A percentile compares a stretch with the other conserved stretches of the same genome.
phyloP scores from a whole-genome alignment of 2,329 filamentous ascomycete genomes.

The Pestalotiopsis sp. region DNA sequence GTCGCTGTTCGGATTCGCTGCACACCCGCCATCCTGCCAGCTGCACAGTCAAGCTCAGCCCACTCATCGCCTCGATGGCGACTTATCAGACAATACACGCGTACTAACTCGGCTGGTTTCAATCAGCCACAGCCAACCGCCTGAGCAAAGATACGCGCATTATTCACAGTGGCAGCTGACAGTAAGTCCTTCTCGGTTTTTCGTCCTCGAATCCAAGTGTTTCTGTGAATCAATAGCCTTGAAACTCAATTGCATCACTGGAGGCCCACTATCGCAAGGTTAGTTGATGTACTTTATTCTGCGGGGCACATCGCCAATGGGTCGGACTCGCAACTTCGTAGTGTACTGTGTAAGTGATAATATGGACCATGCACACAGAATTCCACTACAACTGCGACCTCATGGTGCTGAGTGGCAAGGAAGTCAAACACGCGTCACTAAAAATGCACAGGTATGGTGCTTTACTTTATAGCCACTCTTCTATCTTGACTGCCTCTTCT shows the following conservation, averaged over 20 bases:
- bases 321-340: neutral
- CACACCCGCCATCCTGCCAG: neutral
- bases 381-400: neutral
- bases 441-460: neutral
- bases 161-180: no score
- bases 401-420: neutral
- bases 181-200: no score
- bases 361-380: neutral
- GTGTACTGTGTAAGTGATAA: neutral
- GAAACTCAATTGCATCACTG: neutral
- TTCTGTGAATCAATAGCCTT: neutral
- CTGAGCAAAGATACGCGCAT: neutral
- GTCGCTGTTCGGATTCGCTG: neutral
- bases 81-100: neutral
- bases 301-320: neutral
- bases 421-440: neutral
- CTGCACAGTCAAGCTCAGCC: neutral
- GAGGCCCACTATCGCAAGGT: neutral
- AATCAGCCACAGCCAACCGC: neutral
- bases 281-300: neutral
- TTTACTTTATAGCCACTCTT: neutral
- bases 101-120: neutral
- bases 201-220: neutral
- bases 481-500: neutral
- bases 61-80: neutral